Evolutionary conservation across 2,329 filamentous ascomycete species (phyloP), one percentile per base, ranked within the genome.

Genomic region (Ambrosiella cleistominuta): DNA sequence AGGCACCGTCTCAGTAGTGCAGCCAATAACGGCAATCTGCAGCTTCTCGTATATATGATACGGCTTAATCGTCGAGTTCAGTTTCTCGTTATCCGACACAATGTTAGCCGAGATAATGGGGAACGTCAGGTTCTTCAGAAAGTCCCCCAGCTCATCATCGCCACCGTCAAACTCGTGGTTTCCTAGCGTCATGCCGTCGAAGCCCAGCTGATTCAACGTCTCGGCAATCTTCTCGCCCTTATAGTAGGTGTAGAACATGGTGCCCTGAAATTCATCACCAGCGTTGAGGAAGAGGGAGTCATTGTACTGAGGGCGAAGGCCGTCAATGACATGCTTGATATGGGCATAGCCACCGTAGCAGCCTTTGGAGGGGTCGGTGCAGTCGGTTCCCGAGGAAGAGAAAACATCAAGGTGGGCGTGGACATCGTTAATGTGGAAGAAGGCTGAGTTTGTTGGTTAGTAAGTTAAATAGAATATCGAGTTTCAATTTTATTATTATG

Each of bases 361-460:
- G 47, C 80, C 81, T 53, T 71, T 70, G 56, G 72, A 68, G 0
- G 78, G 75, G 35, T 73, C 68, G 0, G 73, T 76, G 70, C 81
- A 85, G 68, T 83, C 80, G 9, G 78, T 77, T 57, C 81, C 81
- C 0, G 78, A 78, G 12, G 75, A 74, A 36, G 75, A 71, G 68
- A 79, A 85, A 66, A 84, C 69, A 65, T 84, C 81, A 15, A 85
- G 70, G 65, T 85, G 82, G 12, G 82, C 76, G 66, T 85, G 82
- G 12, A 85, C 79, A 65, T 85, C 81, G 65, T 85, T 85, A 71
- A 85, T 74, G 66, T 85, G 82, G 69, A 83, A 83, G 70, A 84
- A 83, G 6, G 80, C 71, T 73, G 57, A n/a, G 40, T 27, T 27
- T 27, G 27, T 27, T 27, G 27, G 27, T 27, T 27, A 27, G 4